Evolutionary conservation across 371 early-diverging fungal genomes (phyloP).

Genomic region (Actinomucor elegans): DNA sequence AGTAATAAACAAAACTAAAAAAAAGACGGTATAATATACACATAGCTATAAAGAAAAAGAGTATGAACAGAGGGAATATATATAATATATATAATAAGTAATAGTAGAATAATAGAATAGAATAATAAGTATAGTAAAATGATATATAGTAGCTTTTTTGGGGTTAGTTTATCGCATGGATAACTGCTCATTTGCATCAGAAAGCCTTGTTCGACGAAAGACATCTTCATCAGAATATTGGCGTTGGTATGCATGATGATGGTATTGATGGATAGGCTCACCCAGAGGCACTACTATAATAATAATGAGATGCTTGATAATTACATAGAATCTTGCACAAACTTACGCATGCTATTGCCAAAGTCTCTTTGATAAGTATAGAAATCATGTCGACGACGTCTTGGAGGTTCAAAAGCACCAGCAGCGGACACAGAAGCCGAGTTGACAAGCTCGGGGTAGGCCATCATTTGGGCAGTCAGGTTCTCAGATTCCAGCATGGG

Average conservation of each 20-base stretch:
- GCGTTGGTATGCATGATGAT: background rate
- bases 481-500: conserved; percentile 51
- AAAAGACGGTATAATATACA: background rate
- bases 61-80: background rate
- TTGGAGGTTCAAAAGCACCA: conserved; percentile 1
- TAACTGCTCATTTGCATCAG: conserved; percentile 3
- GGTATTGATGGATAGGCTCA: background rate
- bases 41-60: background rate
- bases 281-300: too few relatives aligned
- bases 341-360: background rate
- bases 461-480: conserved; percentile 23
- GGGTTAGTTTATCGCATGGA: conserved; percentile 5
- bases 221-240: conserved; percentile 2
- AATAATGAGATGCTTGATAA: too few relatives aligned
- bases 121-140: background rate
- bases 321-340: too few relatives aligned
- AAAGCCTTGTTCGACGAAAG: conserved; percentile 5
- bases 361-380: conserved; percentile 14
- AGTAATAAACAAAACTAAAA: background rate
- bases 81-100: background rate
- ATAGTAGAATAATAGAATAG: background rate
- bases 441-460: conserved; percentile 21
- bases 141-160: background rate
- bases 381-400: conserved; percentile 11
- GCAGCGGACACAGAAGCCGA: background rate